Evolutionary conservation across 2,329 filamentous ascomycete genomes (phyloP).

Genomic region (Pseudophaeomoniella oleicola): DNA sequence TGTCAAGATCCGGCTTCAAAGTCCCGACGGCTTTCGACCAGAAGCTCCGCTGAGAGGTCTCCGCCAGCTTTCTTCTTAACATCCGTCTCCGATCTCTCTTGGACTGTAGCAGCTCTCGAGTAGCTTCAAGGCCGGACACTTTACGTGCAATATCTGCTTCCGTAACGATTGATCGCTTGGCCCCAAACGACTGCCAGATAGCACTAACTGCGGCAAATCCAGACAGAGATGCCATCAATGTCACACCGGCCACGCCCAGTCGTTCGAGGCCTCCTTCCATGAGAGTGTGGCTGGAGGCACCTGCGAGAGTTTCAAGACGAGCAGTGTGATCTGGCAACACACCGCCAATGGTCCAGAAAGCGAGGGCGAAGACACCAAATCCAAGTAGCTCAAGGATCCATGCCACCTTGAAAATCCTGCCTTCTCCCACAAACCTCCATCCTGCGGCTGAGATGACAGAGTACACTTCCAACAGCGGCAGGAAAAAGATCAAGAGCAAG

Average conservation of each 20-base stretch:
- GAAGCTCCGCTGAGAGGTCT: conserved; percentile 31
- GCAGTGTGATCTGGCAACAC: conserved; percentile 39
- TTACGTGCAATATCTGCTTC: conserved; percentile 65
- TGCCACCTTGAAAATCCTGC: conserved; percentile 33
- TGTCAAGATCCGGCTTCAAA: conserved; percentile 47
- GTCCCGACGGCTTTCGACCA: conserved; percentile 61
- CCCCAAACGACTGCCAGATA: conserved; percentile 70
- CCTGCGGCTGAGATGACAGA: conserved; percentile 43
- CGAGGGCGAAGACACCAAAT: conserved; percentile 54
- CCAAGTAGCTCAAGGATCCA: conserved; percentile 50
- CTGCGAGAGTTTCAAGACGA: conserved; percentile 19
- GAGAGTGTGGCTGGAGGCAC: conserved; percentile 24
- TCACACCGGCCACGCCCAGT: conserved; percentile 73
- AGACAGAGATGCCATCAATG: conserved; percentile 74
- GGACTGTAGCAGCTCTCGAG: conserved; percentile 61
- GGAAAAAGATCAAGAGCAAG: conserved; percentile 56
- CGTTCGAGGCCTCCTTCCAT: conserved; percentile 45
- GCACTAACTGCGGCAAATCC: conserved; percentile 81
- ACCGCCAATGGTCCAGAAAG: conserved; percentile 63
- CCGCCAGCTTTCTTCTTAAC: conserved; percentile 49
- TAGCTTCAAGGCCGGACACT: conserved; percentile 62
- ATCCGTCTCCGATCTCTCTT: conserved; percentile 60
- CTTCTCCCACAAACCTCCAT: conserved; percentile 20
- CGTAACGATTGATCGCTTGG: conserved; percentile 48
- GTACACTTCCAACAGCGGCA: conserved; percentile 67